Evolutionary conservation across 768 basidiomycete genomes (phyloP).

Genomic region (Russula virescens): DNA sequence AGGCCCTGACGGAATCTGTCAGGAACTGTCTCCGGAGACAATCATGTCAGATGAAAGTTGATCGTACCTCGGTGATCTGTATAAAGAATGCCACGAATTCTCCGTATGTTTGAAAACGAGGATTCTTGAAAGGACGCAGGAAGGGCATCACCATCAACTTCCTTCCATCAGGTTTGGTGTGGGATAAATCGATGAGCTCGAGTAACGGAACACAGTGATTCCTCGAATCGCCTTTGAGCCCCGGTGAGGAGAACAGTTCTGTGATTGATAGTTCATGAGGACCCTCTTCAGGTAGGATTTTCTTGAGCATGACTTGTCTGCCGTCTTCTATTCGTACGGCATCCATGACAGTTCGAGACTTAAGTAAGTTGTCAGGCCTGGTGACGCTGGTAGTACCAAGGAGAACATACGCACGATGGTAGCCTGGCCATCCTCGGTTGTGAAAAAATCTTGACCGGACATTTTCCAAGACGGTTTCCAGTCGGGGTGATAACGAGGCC

Average conservation of each 20-base stretch:
- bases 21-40: not conserved
- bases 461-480: slow-evolving; percentile 12
- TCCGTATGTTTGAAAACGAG: slow-evolving; percentile 21
- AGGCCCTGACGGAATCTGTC: slow-evolving; percentile 7
- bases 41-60: not conserved
- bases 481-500: slow-evolving; percentile 6
- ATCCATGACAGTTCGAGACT: slow-evolving; percentile 20
- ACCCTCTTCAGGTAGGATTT: slow-evolving; percentile 12
- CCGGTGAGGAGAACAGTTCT: slow-evolving; percentile 6
- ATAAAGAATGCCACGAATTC: slow-evolving; percentile 23
- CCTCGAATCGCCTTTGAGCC: slow-evolving; percentile 4
- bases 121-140: slow-evolving; percentile 20
- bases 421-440: slow-evolving; percentile 10
- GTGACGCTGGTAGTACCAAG: too few relatives aligned
- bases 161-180: not conserved
- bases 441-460: slow-evolving; percentile 7
- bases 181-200: slow-evolving; percentile 11
- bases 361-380: not conserved
- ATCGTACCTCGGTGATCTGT: slow-evolving; percentile 16
- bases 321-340: slow-evolving; percentile 21
- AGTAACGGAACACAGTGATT: slow-evolving; percentile 24
- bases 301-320: slow-evolving; percentile 24
- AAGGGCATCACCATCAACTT: slow-evolving; percentile 23
- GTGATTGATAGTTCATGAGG: slow-evolving; percentile 15
- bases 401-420: not conserved